phyloP scores from a whole-genome alignment of 2,329 filamentous ascomycete species.

The Pyrenophora seminiperda region DNA sequence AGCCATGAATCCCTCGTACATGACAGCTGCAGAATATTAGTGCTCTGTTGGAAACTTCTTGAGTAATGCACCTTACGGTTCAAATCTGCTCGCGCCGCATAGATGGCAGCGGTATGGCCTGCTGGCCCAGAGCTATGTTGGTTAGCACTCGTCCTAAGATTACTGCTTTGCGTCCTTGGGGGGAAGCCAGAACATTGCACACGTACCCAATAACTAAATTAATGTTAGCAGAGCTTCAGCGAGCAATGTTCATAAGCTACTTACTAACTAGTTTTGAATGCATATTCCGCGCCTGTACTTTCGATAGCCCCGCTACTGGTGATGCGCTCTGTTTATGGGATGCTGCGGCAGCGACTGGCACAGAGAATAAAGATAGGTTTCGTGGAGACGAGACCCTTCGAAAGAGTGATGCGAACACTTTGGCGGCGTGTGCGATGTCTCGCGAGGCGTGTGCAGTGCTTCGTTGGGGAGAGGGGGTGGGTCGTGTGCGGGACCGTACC shows the following conservation, averaged over 20 bases:
- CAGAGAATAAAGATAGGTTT: constrained; percentile 73
- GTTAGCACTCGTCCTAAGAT: constrained; percentile 37
- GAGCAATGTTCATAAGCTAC: constrained; percentile 46
- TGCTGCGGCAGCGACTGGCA: constrained; percentile 74
- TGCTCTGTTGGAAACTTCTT: neutral
- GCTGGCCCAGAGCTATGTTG: constrained; percentile 83
- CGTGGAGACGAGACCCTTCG: constrained; percentile 65
- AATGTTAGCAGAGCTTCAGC: constrained; percentile 30
- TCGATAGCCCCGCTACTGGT: constrained; percentile 44
- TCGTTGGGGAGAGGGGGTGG: constrained; percentile 17
- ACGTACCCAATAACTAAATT: constrained; percentile 46
- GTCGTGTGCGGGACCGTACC: constrained; percentile 18
- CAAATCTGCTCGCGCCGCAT: constrained; percentile 91
- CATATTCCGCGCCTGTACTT: constrained; percentile 66
- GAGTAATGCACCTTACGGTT: constrained; percentile 64
- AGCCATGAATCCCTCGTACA: constrained; percentile 98
- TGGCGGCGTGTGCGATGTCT: constrained; percentile 62
- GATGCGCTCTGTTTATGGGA: constrained; percentile 66
- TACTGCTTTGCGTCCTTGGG: neutral
- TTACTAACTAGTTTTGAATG: constrained; percentile 90
- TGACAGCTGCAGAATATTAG: constrained; percentile 64
- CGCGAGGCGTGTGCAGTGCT: constrained; percentile 27
- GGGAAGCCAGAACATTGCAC: constrained; percentile 20
- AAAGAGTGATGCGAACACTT: constrained; percentile 88
- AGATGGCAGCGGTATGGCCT: constrained; percentile 96